Percentiles rank a stretch among this genome's conserved stretches.
Evolutionary conservation across 495 filamentous ascomycete genomes (phyloP).

Genomic region (Apodospora peruviana): DNA sequence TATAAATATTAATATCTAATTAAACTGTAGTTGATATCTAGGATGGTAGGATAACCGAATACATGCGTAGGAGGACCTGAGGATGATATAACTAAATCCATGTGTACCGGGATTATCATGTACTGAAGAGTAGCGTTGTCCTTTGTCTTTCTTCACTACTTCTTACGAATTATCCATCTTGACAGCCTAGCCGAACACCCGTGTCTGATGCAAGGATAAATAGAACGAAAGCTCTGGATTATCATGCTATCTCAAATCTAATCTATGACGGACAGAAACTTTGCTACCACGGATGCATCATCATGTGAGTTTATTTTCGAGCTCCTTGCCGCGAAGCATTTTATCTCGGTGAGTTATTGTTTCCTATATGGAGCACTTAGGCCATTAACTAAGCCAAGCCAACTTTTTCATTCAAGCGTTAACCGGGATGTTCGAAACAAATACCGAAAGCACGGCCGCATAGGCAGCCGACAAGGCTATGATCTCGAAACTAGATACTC

Average conservation of each 20-base stretch:
- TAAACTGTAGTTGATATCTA: neutral
- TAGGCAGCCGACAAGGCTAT: slow-evolving; percentile 3
- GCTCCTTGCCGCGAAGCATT: neutral
- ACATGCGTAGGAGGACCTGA: neutral
- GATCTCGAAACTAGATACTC: slow-evolving; percentile 1
- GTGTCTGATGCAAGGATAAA: neutral
- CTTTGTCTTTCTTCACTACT: neutral
- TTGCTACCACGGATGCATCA: neutral
- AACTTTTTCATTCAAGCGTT: neutral
- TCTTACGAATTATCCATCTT: neutral
- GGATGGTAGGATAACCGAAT: neutral
- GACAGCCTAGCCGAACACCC: neutral
- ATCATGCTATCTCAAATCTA: neutral
- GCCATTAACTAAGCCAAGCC: neutral
- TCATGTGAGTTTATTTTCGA: neutral
- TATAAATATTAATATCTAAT: too few relatives aligned
- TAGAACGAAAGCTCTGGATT: neutral
- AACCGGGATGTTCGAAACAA: neutral
- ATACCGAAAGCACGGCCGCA: neutral
- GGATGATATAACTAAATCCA: neutral
- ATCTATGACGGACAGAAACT: neutral
- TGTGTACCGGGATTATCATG: neutral
- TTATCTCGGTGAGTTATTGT: neutral
- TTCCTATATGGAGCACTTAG: neutral
- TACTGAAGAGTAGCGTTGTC: neutral